A percentile compares a stretch with the other conserved stretches of the same genome.
Conservation (phyloP, 495 filamentous ascomycete genomes). For the Penicillium paradoxum region DNA sequence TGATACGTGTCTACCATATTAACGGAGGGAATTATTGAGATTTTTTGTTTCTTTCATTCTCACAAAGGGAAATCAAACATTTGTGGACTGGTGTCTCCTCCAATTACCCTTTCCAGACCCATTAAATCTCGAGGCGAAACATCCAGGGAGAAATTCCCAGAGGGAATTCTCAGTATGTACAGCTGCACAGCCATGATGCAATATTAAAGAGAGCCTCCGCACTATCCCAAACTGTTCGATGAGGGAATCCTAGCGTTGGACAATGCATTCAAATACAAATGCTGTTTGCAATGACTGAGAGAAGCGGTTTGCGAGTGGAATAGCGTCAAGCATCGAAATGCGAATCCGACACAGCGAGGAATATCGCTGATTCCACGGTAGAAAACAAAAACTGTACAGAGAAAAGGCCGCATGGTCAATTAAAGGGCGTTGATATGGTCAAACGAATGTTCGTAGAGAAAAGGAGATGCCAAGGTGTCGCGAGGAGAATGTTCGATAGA, state of each 20-base stretch:
- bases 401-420: constrained; percentile 29
- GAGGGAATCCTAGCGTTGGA: constrained; percentile 17
- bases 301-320: neutral
- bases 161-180: constrained; percentile 31
- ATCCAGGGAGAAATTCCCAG: constrained; percentile 18
- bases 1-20: too few species aligned
- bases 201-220: constrained; percentile 6
- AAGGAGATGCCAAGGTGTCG: constrained; percentile 26
- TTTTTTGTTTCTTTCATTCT: constrained; percentile 18
- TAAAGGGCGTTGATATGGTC: constrained; percentile 34
- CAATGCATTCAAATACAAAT: constrained; percentile 15
- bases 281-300: constrained; percentile 6
- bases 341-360: constrained; percentile 27
- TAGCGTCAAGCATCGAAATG: constrained; percentile 24
- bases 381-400: constrained; percentile 28
- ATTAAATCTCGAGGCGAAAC: constrained; percentile 22
- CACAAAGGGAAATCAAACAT: constrained; percentile 29
- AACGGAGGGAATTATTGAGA: too few species aligned
- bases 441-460: constrained; percentile 19
- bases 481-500: constrained; percentile 3
- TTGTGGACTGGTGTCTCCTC: constrained; percentile 28
- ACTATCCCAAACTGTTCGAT: constrained; percentile 11
- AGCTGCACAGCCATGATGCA: constrained; percentile 30
- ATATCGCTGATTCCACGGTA: constrained; percentile 7
- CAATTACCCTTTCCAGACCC: constrained; percentile 19